A percentile compares a stretch with the other conserved stretches of the same genome.
Conservation (phyloP, 768 basidiomycete species). For the Mycena capillaripes region DNA sequence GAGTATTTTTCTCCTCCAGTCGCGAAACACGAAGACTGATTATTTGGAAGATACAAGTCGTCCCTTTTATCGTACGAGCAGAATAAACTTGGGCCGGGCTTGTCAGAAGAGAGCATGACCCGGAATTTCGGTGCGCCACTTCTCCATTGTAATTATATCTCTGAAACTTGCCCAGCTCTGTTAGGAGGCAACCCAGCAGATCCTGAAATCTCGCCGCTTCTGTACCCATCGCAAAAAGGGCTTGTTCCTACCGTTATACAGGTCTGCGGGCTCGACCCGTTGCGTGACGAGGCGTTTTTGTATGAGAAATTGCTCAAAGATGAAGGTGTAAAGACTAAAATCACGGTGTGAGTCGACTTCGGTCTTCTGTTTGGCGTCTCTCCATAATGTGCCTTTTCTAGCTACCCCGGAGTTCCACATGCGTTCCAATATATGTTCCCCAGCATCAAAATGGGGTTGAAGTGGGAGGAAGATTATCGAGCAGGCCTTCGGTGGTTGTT, state of each 20-base stretch:
- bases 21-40: neutral
- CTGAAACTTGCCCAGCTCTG: neutral
- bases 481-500: constrained; percentile 27
- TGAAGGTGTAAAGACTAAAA: constrained; percentile 29
- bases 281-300: constrained; percentile 31
- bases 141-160: neutral
- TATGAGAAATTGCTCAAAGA: constrained; percentile 13
- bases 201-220: constrained; percentile 32
- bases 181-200: constrained; percentile 12
- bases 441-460: neutral
- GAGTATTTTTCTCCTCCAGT: neutral
- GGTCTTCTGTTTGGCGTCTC: neutral
- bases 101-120: neutral
- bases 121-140: neutral
- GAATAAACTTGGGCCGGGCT: constrained; percentile 14
- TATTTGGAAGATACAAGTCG: constrained; percentile 16
- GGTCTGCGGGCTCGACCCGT: constrained; percentile 27
- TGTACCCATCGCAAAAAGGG: constrained; percentile 29
- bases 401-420: constrained; percentile 33
- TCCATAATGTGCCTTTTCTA: neutral
- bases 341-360: neutral
- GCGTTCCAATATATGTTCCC: constrained; percentile 26
- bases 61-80: constrained; percentile 24
- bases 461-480: constrained; percentile 26
- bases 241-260: constrained; percentile 27